phyloP scores from a whole-genome alignment of 1,139 yeast genomes.

The Blastobotrys proliferans region DNA sequence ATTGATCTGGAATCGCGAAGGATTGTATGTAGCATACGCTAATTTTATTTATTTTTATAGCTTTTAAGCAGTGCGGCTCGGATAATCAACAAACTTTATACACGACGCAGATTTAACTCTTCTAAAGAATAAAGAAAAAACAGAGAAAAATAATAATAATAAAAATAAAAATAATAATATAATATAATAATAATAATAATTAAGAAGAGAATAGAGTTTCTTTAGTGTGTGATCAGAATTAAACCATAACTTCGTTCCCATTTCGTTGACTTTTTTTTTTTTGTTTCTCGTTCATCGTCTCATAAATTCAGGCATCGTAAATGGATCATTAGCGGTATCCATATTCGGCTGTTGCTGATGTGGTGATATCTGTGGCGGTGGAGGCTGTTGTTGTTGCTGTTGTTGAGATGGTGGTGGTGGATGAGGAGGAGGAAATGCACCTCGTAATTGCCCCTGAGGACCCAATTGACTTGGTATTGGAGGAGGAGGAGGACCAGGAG shows the following conservation, averaged over 20 bases:
- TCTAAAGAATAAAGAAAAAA: neutral
- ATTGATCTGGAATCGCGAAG: no score
- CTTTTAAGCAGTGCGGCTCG: neutral
- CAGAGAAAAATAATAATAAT: neutral
- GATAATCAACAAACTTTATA: neutral
- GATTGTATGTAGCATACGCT: neutral
- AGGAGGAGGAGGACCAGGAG: neutral
- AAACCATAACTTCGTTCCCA: no score
- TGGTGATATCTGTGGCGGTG: constrained; percentile 1
- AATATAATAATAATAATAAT: neutral
- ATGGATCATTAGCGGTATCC: constrained; percentile 2
- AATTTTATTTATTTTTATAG: neutral
- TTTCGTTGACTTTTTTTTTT: neutral
- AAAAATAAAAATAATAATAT: neutral
- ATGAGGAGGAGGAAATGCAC: constrained; percentile 3
- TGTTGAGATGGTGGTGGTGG: constrained; percentile 6
- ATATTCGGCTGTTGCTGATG: constrained; percentile 1
- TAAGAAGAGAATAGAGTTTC: neutral
- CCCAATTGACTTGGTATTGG: neutral
- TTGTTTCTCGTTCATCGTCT: constrained; percentile 8
- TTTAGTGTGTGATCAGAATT: neutral
- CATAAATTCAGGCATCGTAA: constrained; percentile 9
- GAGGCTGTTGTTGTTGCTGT: constrained; percentile 5
- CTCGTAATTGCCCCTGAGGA: constrained; percentile 5
- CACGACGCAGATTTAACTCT: neutral